Base-by-base conservation (phyloP, 352 stramenopile genomes). In the Globisporangium acanthophoron region DNA sequence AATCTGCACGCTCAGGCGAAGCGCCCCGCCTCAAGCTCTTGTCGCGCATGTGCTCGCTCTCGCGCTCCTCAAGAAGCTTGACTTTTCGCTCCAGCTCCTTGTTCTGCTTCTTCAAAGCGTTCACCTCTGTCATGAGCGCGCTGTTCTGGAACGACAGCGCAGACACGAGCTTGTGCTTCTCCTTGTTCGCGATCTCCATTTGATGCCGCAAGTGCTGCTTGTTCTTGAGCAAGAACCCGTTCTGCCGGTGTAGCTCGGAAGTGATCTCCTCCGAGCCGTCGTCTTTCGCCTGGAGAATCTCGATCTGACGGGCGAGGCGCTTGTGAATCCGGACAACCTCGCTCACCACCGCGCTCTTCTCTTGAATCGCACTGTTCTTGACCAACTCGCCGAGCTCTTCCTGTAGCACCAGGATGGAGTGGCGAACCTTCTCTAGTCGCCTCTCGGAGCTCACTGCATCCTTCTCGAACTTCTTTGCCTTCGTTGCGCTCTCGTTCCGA, bases 261-360 rank as follows among this genome's bases (percentile, higher is more conserved):
- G 77, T 88, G 1, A 93, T 69, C 51, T 88, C 80, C 20, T 87
- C 74, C 0, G 65, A 58, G 0, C 72, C 69, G 16, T 87, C 76
- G 39, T 84, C 76, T 12, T 65, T 66, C 16, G 70, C 74, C 41
- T 87, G 68, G 4, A 90, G 60, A 8, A 69, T 64, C 9, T 83
- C 73, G 53, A 85, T 62, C 52, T 90, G 78, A 0, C 78, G 61
- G 0, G 74, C 70, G 21, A 90, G 62, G 0, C 73, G 67, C 51
- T 90, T 90, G 61, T 90, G 80, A 20, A 90, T 74, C 15, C 78
- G 71, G 29, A 82, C 70, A 16, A 90, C 75, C 50, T 90, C 80
- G 9, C 64, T 65, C 20, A 90, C 65, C 3, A 90, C 66, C 0
- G 71, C 60, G 21, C 69, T 87, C 56, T 90, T 90, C 50, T 90